A percentile compares a stretch with the other conserved stretches of the same genome.
Evolutionary conservation across 148 eudicot species (phyloP).

Genomic region (Hydrangea macrophylla): DNA sequence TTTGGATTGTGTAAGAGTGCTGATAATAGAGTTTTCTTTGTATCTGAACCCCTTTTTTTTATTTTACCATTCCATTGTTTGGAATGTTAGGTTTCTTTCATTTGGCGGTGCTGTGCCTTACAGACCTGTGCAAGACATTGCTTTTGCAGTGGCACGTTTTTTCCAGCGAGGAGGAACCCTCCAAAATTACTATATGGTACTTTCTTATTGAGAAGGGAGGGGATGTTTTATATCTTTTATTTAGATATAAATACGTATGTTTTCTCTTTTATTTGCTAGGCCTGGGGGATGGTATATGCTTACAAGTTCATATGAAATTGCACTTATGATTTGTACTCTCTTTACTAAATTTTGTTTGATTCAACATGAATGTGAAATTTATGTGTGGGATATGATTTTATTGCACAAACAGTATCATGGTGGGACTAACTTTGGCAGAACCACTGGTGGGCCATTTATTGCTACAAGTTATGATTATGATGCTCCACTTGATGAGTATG

Average conservation of each 20-base stretch:
- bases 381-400: background rate
- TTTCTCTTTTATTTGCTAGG: background rate
- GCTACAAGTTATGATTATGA: slow-evolving; percentile 90
- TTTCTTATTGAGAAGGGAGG: too few relatives aligned
- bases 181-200: slow-evolving; percentile 97
- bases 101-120: slow-evolving; percentile 72
- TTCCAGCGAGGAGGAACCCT: slow-evolving; percentile 92
- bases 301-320: background rate
- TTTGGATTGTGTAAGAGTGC: background rate
- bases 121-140: slow-evolving; percentile 89
- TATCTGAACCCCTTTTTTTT: background rate
- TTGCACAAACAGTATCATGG: slow-evolving; percentile 77
- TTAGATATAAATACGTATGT: too few relatives aligned
- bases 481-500: slow-evolving; percentile 95
- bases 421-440: slow-evolving; percentile 89
- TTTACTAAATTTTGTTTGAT: background rate
- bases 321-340: background rate
- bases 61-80: slow-evolving; percentile 1
- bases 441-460: slow-evolving; percentile 88
- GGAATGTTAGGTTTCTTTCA: slow-evolving; percentile 58
- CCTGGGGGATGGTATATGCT: background rate
- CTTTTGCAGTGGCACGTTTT: slow-evolving; percentile 90
- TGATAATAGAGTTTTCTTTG: background rate
- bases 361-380: background rate
- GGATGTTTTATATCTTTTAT: too few relatives aligned